Percentiles rank a stretch among this genome's conserved stretches.
Conservation (phyloP, 75 land plant species). For the Selaginella moellendorffii region DNA sequence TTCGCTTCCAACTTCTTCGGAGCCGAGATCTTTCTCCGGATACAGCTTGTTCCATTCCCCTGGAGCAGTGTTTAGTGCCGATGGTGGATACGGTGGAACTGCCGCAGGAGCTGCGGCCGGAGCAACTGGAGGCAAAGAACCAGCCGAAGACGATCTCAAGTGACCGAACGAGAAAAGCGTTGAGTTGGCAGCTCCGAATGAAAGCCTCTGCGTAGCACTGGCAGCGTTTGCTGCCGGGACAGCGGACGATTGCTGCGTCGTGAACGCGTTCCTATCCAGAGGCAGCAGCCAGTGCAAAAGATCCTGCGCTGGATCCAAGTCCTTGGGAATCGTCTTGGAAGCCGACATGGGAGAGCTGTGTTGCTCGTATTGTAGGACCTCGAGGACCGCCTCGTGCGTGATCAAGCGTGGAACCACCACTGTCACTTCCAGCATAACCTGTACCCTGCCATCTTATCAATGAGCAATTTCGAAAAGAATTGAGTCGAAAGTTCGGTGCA, state of each 20-base stretch:
- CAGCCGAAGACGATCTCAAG: slow-evolving; percentile 67
- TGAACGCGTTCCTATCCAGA: slow-evolving; percentile 43
- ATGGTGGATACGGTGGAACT: background rate
- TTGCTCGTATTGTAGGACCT: slow-evolving; percentile 93
- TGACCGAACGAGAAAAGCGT: slow-evolving; percentile 79
- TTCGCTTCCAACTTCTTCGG: slow-evolving; percentile 40
- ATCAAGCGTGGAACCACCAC: slow-evolving; percentile 50
- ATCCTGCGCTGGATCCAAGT: slow-evolving; percentile 39
- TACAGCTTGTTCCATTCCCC: slow-evolving; percentile 60
- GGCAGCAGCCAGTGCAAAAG: slow-evolving; percentile 94
- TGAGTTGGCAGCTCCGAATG: slow-evolving; percentile 49
- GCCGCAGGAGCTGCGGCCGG: slow-evolving; percentile 29
- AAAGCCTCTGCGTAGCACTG: slow-evolving; percentile 25
- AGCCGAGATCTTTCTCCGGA: slow-evolving; percentile 30
- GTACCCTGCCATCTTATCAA: slow-evolving; percentile 22
- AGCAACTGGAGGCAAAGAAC: slow-evolving; percentile 25
- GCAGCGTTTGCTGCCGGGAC: slow-evolving; percentile 31
- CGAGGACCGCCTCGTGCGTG: slow-evolving; percentile 56
- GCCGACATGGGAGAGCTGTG: background rate
- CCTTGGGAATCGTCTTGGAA: background rate
- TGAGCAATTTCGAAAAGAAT: background rate
- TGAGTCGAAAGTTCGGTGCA: too few species aligned
- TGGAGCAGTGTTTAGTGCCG: slow-evolving; percentile 25
- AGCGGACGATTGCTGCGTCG: slow-evolving; percentile 39
- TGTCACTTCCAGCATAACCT: slow-evolving; percentile 87